phyloP scores from a whole-genome alignment of 495 filamentous ascomycete genomes.

The Aspergillus nidulans region DNA sequence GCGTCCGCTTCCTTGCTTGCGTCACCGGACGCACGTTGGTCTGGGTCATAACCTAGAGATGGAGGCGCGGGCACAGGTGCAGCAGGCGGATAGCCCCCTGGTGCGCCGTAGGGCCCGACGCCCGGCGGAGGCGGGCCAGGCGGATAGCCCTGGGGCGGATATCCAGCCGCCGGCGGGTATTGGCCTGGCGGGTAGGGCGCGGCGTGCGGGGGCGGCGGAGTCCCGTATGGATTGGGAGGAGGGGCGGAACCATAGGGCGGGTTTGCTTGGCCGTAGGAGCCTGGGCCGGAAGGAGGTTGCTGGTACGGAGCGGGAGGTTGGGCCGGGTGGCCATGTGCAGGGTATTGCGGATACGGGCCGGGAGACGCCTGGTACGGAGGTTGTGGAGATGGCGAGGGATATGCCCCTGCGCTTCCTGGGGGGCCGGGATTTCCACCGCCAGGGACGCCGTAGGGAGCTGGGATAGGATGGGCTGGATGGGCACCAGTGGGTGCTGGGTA shows the following conservation, averaged over 20 bases:
- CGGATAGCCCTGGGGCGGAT: conserved; percentile 4
- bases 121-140: neutral
- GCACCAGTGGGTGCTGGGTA: neutral
- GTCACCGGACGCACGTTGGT: conserved; percentile 54
- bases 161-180: conserved; percentile 3
- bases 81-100: neutral
- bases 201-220: conserved; percentile 7
- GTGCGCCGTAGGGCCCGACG: conserved; percentile 6
- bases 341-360: neutral
- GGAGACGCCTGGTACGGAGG: neutral
- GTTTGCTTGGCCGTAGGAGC: neutral
- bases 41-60: conserved; percentile 54
- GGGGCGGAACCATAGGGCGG: conserved; percentile 1
- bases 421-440: neutral
- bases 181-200: conserved; percentile 1
- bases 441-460: neutral
- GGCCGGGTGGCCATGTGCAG: neutral
- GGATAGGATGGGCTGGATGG: neutral
- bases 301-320: conserved; percentile 1
- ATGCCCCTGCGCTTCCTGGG: neutral
- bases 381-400: conserved; percentile 2
- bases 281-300: conserved; percentile 1
- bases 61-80: conserved; percentile 24
- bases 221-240: conserved; percentile 1
- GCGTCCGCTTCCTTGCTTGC: conserved; percentile 56